Conservation (phyloP, 352 stramenopile species). For the Phytopythium kandeliae region DNA sequence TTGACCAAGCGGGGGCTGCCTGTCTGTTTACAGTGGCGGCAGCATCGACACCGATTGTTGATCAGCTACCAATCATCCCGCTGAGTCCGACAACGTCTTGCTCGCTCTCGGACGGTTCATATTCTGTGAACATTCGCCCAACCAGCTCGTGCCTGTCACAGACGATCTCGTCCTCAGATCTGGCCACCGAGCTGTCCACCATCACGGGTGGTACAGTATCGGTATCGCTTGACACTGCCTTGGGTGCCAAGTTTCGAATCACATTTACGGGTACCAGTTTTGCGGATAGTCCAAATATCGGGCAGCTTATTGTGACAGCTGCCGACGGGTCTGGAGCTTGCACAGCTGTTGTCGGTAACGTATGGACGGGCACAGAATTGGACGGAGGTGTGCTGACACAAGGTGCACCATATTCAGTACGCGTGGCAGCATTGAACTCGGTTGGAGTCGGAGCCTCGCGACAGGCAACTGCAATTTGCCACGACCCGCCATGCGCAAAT, state of each 20-base stretch:
- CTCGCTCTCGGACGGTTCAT: constrained; percentile 27
- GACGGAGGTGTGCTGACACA: constrained; percentile 72
- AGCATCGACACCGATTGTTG: constrained; percentile 17
- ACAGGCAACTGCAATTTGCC: constrained; percentile 34
- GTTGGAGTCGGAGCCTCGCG: constrained; percentile 65
- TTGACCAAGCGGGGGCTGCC: constrained; percentile 32
- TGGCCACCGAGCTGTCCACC: constrained; percentile 26
- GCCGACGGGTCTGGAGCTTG: constrained; percentile 57
- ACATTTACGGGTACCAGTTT: constrained; percentile 85
- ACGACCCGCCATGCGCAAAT: constrained; percentile 49
- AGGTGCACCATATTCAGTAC: constrained; percentile 87
- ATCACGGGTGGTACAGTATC: constrained; percentile 55
- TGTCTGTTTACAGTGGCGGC: constrained; percentile 59
- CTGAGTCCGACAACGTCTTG: constrained; percentile 16
- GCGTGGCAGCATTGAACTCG: constrained; percentile 85
- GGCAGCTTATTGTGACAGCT: constrained; percentile 39
- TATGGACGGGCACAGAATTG: constrained; percentile 67
- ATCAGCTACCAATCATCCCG: constrained; percentile 33
- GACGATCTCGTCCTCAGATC: constrained; percentile 15
- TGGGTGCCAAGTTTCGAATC: constrained; percentile 69
- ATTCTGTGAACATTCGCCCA: constrained; percentile 43
- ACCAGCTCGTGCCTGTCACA: constrained; percentile 42
- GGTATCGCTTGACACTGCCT: constrained; percentile 50
- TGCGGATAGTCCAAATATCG: constrained; percentile 27
- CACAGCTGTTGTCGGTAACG: constrained; percentile 34